These are phyloP conservation scores for Sarocladiaceae sp. DNA, from an alignment of 2,329 filamentous ascomycete species.

Conservation along the genomic window DNA sequence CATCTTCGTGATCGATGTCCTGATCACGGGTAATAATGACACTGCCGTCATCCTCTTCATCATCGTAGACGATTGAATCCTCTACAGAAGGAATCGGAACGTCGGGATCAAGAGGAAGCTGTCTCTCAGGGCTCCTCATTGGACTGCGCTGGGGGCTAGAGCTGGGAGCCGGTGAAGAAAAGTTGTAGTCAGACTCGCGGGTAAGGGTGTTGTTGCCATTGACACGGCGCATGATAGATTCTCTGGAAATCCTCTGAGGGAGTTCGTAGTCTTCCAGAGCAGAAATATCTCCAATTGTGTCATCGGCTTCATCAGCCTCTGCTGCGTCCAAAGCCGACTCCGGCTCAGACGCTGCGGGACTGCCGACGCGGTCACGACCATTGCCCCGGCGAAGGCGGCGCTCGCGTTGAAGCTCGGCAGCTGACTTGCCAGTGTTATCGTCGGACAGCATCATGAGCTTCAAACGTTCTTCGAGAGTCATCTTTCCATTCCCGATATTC, in stretches of 20 bases:
- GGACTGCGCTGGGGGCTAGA: constrained; percentile 53
- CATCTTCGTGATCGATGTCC: constrained; percentile 56
- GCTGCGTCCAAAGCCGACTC: constrained; percentile 25
- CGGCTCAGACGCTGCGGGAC: constrained; percentile 30
- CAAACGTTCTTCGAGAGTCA: constrained; percentile 82
- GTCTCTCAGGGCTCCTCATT: constrained; percentile 45
- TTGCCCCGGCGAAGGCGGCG: constrained; percentile 63
- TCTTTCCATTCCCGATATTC: constrained; percentile 67
- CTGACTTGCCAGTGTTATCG: constrained; percentile 52
- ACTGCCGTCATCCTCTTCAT: constrained; percentile 48
- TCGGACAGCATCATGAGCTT: constrained; percentile 85
- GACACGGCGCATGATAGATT: constrained; percentile 87
- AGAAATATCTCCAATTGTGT: constrained; percentile 56
- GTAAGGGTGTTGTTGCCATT: constrained; percentile 59
- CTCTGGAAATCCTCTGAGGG: constrained; percentile 79
- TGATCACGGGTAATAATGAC: constrained; percentile 64
- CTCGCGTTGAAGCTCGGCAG: constrained; percentile 63
- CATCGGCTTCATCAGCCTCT: constrained; percentile 50
- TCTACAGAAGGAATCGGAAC: constrained; percentile 86
- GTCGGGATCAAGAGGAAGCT: constrained; percentile 72
- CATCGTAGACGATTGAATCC: constrained; percentile 49
- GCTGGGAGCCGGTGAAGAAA: constrained; percentile 57
- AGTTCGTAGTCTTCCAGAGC: constrained; percentile 60
- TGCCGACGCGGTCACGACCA: constrained; percentile 46
- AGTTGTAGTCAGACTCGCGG: constrained; percentile 58